Conservation (phyloP, 306 rosid species). For the Mimosa bimucronata region DNA sequence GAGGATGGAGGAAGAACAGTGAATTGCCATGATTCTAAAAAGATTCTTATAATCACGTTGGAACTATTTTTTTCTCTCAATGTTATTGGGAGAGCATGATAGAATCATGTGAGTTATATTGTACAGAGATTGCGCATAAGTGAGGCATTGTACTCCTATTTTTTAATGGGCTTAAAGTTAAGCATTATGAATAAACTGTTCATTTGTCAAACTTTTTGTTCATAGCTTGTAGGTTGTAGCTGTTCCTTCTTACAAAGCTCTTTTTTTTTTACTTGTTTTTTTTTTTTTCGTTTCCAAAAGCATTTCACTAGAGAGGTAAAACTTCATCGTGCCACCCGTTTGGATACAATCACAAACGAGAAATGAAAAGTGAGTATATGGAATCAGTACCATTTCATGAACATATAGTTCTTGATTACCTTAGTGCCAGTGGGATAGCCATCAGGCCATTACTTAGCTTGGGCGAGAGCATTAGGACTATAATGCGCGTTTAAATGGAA, state of each 20-base stretch:
- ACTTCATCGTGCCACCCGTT: no score
- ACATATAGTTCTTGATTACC: no score
- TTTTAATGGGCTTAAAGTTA: neutral
- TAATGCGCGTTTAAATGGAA: no score
- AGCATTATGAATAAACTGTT: conserved; percentile 25
- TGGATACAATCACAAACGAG: no score
- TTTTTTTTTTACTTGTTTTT: no score
- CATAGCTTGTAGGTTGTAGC: neutral
- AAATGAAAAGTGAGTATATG: no score
- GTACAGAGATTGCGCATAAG: conserved; percentile 26
- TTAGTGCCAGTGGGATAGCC: no score
- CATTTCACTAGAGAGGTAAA: no score
- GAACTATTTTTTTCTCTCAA: conserved; percentile 5
- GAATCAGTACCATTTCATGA: no score
- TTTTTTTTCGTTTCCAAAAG: no score
- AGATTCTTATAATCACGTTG: neutral
- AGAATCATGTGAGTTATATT: conserved; percentile 17
- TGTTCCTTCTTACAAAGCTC: neutral
- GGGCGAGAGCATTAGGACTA: no score
- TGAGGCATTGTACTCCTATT: conserved; percentile 36
- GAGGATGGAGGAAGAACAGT: conserved; percentile 28
- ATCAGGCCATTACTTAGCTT: no score
- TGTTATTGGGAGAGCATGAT: conserved; percentile 19
- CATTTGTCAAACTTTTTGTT: neutral
- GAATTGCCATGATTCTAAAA: conserved; percentile 23